Evolutionary conservation across 306 rosid species (phyloP), one percentile per base, ranked within the genome.

Genomic region (Benincasa hispida): DNA sequence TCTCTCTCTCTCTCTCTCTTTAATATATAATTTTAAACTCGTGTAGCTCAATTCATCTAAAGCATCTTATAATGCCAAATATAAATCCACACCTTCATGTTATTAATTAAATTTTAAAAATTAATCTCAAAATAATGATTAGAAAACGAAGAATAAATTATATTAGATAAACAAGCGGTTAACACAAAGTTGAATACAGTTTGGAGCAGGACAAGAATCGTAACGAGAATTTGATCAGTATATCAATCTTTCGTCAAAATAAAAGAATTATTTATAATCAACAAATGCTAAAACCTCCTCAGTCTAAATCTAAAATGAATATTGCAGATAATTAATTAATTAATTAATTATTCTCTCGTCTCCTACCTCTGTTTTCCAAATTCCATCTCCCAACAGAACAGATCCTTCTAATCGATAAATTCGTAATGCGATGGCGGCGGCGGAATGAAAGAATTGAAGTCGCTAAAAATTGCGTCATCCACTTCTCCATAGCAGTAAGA

Each of bases 391-490:
- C 34, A 30, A 5, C 41, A 1, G 2, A 28, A 5, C 11, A 4
- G 19, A 66, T 68, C 54, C 42, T 25, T 41, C 53, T 77, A 76
- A 55, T 67, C 72, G 25, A 32, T 73, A 15, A 85, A 82, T 12
- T 85, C 82, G 45, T 73, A 82, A 15, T 81, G 84, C 54, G 81
- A 85, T 76, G 57, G 75, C 24, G 80, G 73, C 10, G 83, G 79
- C 9, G 81, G 77, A 42, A 82, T 72, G 60, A 82, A 69, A 8
- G 86, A 80, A 24, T 82, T 82, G 56, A 82, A 81, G 34, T 82
- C 86, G 61, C 35, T 60, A 32, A 85, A 85, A 17, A 85, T 80
- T 6, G 58, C 78, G 13, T 85, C 88, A 1, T 77, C 81, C 54
- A 53, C 88, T 15, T 85, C 77, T 30, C 30, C 84, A 47, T 79